phyloP scores from a whole-genome alignment of 306 rosid genomes.

The Luffa acutangula region DNA sequence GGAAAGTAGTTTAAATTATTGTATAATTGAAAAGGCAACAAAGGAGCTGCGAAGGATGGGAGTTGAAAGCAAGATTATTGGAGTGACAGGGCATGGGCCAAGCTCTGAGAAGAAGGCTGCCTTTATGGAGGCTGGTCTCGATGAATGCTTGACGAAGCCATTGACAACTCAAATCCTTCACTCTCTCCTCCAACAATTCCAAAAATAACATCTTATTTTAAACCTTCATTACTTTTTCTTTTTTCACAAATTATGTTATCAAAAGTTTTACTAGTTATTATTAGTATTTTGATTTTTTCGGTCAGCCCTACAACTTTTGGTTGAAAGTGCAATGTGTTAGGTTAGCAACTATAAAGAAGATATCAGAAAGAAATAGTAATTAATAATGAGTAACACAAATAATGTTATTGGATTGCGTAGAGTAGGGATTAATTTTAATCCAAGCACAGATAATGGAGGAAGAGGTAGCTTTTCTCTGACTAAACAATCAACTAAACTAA shows the following conservation, averaged over 20 bases:
- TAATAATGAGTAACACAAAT: background rate
- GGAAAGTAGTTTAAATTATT: no score
- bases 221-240: no score
- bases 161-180: background rate
- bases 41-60: conserved; percentile 22
- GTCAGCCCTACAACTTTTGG: no score
- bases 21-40: conserved; percentile 7
- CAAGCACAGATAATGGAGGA: background rate
- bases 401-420: background rate
- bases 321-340: no score
- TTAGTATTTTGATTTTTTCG: no score
- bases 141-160: conserved; percentile 17
- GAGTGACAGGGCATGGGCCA: conserved; percentile 10
- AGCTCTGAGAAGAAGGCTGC: conserved; percentile 3
- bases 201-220: background rate
- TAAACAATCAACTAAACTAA: background rate
- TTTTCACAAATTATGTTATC: no score
- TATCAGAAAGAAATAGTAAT: no score
- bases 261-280: no score
- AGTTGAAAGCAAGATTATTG: conserved; percentile 14
- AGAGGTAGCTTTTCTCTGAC: background rate
- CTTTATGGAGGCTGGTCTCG: conserved; percentile 17
- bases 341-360: no score
- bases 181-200: background rate
- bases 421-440: background rate